Conservation (phyloP, 1,284 basidiomycete species). For the Microbotryum silenes-acaulis region DNA sequence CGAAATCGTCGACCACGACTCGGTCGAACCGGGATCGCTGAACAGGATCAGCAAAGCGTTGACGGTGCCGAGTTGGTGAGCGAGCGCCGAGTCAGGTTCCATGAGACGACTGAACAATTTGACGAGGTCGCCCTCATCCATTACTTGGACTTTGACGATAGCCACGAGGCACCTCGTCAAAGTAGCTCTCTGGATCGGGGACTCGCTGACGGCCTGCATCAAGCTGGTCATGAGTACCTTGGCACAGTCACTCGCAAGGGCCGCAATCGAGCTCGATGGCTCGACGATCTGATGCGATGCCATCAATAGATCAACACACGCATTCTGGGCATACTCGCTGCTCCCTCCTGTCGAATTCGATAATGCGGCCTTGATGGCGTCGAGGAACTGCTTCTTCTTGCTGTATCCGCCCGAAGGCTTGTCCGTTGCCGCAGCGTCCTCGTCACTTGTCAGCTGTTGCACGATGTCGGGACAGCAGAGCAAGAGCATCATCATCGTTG, state of each 20-base stretch:
- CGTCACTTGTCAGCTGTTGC: not conserved
- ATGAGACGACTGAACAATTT: not conserved
- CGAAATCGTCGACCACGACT: not conserved
- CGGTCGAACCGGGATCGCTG: not conserved
- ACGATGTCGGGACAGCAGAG: slow-evolving; percentile 50
- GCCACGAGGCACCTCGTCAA: slow-evolving; percentile 1
- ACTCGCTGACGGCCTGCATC: not conserved
- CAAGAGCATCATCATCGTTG: slow-evolving; percentile 52
- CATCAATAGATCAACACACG: not conserved
- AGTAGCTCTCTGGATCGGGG: not conserved
- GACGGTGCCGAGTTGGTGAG: not conserved
- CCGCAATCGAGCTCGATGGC: not conserved
- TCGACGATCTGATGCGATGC: not conserved
- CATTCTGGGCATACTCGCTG: not conserved
- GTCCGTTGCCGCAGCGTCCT: not conserved
- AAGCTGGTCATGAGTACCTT: not conserved
- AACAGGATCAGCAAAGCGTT: not conserved
- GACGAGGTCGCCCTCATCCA: not conserved
- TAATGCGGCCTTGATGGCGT: slow-evolving; percentile 1
- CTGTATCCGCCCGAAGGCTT: no score
- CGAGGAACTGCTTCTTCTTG: not conserved
- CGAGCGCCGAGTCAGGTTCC: not conserved
- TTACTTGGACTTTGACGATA: not conserved
- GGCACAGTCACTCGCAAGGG: not conserved
- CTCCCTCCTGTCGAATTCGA: not conserved